Percentiles rank a stretch among this genome's conserved stretches.
phyloP scores from a whole-genome alignment of 2,329 filamentous ascomycete species.

The Pseudogymnoascus sp. region DNA sequence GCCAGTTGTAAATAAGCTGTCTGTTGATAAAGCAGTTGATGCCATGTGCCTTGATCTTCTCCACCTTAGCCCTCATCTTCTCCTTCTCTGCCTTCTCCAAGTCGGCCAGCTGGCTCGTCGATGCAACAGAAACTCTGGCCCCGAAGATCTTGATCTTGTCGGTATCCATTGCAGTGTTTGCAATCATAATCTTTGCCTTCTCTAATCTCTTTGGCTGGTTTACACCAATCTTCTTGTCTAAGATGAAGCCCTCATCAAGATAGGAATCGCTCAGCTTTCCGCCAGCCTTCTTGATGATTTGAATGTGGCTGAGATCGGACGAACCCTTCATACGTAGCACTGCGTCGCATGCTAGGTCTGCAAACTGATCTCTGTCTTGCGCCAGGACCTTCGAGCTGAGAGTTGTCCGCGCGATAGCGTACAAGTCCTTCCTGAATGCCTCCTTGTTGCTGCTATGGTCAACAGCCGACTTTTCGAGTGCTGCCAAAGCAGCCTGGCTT shows the following conservation, averaged over 20 bases:
- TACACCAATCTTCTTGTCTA: conserved; percentile 98
- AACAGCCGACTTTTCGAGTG: conserved; percentile 75
- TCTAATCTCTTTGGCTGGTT: conserved; percentile 97
- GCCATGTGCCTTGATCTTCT: conserved; percentile 95
- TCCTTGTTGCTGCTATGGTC: conserved; percentile 80
- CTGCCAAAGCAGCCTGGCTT: conserved; percentile 75
- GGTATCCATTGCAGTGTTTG: conserved; percentile 98
- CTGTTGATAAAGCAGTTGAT: conserved; percentile 99
- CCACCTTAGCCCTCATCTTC: conserved; percentile 99
- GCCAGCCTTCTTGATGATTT: conserved; percentile 98
- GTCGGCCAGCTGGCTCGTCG: conserved; percentile 94
- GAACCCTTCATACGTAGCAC: conserved; percentile 84
- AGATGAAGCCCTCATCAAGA: conserved; percentile 93
- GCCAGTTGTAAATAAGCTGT: conserved; percentile 99
- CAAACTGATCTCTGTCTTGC: conserved; percentile 89
- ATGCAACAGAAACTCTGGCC: conserved; percentile 90
- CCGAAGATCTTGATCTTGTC: conserved; percentile 99
- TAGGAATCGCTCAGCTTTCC: conserved; percentile 97
- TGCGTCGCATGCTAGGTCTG: conserved; percentile 81
- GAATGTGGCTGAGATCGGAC: conserved; percentile 92
- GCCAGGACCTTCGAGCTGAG: conserved; percentile 94
- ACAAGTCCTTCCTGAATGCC: conserved; percentile 81
- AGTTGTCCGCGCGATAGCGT: conserved; percentile 87
- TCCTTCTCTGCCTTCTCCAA: conserved; percentile 96
- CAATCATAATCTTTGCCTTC: conserved; percentile 96